Base-by-base conservation (phyloP, 1,284 basidiomycete species). In the Pholiota adiposa region DNA sequence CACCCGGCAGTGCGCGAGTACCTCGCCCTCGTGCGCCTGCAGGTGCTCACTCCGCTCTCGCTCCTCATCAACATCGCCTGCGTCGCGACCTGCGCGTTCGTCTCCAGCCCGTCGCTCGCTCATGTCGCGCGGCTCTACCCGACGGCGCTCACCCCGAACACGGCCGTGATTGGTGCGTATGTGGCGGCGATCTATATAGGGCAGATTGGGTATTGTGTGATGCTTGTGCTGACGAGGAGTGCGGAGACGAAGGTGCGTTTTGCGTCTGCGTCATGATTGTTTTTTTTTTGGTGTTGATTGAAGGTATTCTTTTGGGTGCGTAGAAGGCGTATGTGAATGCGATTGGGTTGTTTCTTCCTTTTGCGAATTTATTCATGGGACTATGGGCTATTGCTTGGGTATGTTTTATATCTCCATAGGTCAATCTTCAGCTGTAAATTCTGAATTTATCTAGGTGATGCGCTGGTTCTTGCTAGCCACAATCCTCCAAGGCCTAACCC, bases 381-480 rank as follows among this genome's bases (percentile, higher is more conserved):
- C 73, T 85, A 2, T 96, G 93, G 92, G 90, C 91, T 0, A 83
- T 96, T 41, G 79, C 88, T 63, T 96, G 90, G 85, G 90, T 94
- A 66, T 33, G 83, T 60, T 21, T 29, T 11, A 7, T n/a, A 7
- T 4, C 2, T 8, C 31, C 40, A 8, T 44, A 8, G 16, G 25
- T 33, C 8, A 23, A 11, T 2, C 29, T 33, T 25, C 9, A 21
- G 27, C 3, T 44, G 27, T 33, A 3, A 46, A 48, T 29, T 18
- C 23, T 16, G 21, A 11, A 38, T 29, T 36, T n/a, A 16, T 19
- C 21, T 57, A 89, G 87, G 75, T 87, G 2, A 77, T 90, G 52
- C 77, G 84, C 73, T 80, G 79, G 68, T 92, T 90, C 70, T 70
- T 90, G 8, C 46, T 80, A 2, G 81, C 86, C 0, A 88, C 88